Base-by-base conservation (phyloP, 139 green algal species). In the Raphidocelis subcapitata region DNA sequence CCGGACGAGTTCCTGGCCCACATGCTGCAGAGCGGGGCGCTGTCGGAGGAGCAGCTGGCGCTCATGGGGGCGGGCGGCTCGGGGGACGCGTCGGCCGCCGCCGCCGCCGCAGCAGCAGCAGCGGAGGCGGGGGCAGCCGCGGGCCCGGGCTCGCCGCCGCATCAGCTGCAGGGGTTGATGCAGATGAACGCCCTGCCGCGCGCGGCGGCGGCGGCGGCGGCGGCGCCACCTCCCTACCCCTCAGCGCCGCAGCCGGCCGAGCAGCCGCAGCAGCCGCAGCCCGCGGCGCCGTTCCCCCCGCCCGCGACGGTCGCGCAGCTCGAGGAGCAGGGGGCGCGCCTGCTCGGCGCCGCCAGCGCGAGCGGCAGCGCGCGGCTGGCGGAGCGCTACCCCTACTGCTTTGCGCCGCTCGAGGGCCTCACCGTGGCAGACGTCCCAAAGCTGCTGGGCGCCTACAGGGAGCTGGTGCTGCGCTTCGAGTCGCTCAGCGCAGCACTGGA, bases 361-460 rank as follows among this genome's bases (percentile, higher is more conserved):
- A 57, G 49, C 49, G 20, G 49, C 55, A 28, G 10, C n/a, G 28
- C 20, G 5, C 26, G 69, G 3, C 72, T 92, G 57, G 72, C 79
- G 54, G 37, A 62, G 23, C 80, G 70, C 18, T 80, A 95, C 80
- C 85, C 78, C 8, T 93, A 82, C 73, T 74, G 94, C 60, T 96
- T 92, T 75, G 80, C 82, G 16, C 26, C 46, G 3, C 65, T 84
- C 0, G 84, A 83, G 18, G 71, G 85, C 37, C 74, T 97, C 24
- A 86, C 74, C 2, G 41, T 97, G 55, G 65, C 67, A 0, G 89
- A 97, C n/a, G 90, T 97, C 31, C 36, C 66, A 0, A 35, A 67
- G 33, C 79, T 97, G 72, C 80, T 97, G 49, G 37, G 54, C 21
- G 69, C 74, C 10, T 96, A 97, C 84, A 96, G 15, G 15, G 90